These are phyloP conservation scores for Candida dubliniensis DNA, from an alignment of 1,139 yeast genomes.

Conservation along the genomic window DNA sequence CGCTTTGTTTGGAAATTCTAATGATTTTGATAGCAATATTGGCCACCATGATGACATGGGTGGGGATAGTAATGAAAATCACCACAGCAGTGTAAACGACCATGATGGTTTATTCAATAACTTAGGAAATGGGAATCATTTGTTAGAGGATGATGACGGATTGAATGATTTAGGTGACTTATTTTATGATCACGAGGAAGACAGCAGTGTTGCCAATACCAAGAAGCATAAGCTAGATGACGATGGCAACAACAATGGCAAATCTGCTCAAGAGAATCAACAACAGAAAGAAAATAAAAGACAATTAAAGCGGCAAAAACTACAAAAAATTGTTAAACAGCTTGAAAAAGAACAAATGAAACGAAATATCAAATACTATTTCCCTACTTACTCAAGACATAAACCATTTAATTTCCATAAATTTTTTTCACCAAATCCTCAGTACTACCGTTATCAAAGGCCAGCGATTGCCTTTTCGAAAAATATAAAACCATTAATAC, in stretches of 20 bases:
- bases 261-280: constrained; percentile 19
- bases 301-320: constrained; percentile 23
- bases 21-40: constrained; percentile 10
- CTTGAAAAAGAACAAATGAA: constrained; percentile 34
- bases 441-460: constrained; percentile 49
- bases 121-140: constrained; percentile 17
- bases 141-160: constrained; percentile 21
- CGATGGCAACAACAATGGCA: background rate
- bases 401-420: constrained; percentile 65
- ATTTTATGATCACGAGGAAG: constrained; percentile 23
- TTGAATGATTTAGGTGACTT: constrained; percentile 36
- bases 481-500: constrained; percentile 56
- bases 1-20: constrained; percentile 47
- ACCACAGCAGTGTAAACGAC: constrained; percentile 8
- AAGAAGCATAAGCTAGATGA: constrained; percentile 23
- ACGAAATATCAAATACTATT: constrained; percentile 48
- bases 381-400: constrained; percentile 61
- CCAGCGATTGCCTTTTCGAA: constrained; percentile 48
- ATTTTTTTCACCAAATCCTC: constrained; percentile 64
- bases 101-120: constrained; percentile 17
- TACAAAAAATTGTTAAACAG: constrained; percentile 29
- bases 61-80: background rate
- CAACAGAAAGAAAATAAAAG: constrained; percentile 25
- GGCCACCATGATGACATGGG: no score
- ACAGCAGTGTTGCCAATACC: background rate